phyloP scores from a whole-genome alignment of 768 basidiomycete species.

The Boletales sp. region DNA sequence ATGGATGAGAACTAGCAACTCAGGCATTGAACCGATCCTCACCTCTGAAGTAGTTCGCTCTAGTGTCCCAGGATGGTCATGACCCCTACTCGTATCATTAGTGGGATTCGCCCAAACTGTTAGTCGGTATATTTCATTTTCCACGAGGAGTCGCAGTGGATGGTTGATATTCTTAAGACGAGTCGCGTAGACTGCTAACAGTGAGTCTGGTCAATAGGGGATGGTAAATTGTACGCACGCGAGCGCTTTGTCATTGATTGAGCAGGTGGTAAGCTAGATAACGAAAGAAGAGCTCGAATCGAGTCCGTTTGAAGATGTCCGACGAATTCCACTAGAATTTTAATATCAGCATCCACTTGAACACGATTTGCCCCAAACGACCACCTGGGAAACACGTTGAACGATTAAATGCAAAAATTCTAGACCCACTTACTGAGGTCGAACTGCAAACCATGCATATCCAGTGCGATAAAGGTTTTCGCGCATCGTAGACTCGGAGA shows the following conservation, averaged over 20 bases:
- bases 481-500: slow-evolving; percentile 73
- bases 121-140: slow-evolving; percentile 85
- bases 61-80: slow-evolving; percentile 51
- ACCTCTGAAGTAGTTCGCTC: slow-evolving; percentile 67
- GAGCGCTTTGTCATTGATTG: slow-evolving; percentile 42
- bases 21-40: slow-evolving; percentile 11
- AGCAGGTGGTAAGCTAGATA: slow-evolving; percentile 59
- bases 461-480: slow-evolving; percentile 75
- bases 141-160: slow-evolving; percentile 79
- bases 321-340: slow-evolving; percentile 80
- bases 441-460: slow-evolving; percentile 89
- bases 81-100: slow-evolving; percentile 68
- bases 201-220: slow-evolving; percentile 4
- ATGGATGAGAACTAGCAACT: neutral
- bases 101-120: slow-evolving; percentile 88
- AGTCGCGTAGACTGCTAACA: slow-evolving; percentile 47
- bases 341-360: slow-evolving; percentile 86
- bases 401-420: neutral
- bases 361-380: slow-evolving; percentile 92
- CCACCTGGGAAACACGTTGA: slow-evolving; percentile 58
- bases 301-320: slow-evolving; percentile 72
- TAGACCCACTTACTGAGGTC: slow-evolving; percentile 71
- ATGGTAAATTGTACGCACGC: slow-evolving; percentile 31
- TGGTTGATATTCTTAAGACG: slow-evolving; percentile 65
- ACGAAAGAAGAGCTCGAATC: slow-evolving; percentile 51